Conservation (phyloP, 164 flowering plant species). For the Cinnamomum micranthum region DNA sequence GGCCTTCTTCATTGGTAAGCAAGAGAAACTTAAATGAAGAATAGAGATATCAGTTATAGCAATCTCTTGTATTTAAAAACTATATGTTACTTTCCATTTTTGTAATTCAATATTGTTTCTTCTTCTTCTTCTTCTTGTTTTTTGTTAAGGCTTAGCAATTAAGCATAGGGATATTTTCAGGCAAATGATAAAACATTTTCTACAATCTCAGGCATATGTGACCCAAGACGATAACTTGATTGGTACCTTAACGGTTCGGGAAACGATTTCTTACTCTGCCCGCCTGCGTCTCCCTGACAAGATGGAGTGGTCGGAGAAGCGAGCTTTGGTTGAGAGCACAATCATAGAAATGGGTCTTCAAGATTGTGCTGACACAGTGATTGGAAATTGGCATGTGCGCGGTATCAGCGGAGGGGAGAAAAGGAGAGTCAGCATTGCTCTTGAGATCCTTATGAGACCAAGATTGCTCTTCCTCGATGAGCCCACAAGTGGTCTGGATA, state of each 20-base stretch:
- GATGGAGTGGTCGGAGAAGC: conserved; percentile 73
- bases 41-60: not conserved
- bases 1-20: not conserved
- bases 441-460: conserved; percentile 90
- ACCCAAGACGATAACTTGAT: conserved; percentile 94
- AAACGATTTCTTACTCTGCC: conserved; percentile 83
- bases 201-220: conserved; percentile 68
- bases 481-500: conserved; percentile 95
- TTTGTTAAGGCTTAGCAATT: too few species aligned
- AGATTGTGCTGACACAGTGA: conserved; percentile 82
- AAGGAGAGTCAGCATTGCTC: conserved; percentile 87
- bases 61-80: not conserved
- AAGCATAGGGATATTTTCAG: not conserved
- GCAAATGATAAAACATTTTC: not conserved
- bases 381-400: conserved; percentile 92
- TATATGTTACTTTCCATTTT: not conserved
- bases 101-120: not conserved
- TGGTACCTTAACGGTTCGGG: conserved; percentile 86
- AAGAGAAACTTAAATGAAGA: not conserved
- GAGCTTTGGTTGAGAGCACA: conserved; percentile 73
- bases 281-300: conserved; percentile 73
- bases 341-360: conserved; percentile 93
- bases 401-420: conserved; percentile 97
- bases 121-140: too few species aligned
- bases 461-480: conserved; percentile 90